A percentile compares a stretch with the other conserved stretches of the same genome.
Conservation (phyloP, 2,329 filamentous ascomycete genomes). For the Metarhizium album region DNA sequence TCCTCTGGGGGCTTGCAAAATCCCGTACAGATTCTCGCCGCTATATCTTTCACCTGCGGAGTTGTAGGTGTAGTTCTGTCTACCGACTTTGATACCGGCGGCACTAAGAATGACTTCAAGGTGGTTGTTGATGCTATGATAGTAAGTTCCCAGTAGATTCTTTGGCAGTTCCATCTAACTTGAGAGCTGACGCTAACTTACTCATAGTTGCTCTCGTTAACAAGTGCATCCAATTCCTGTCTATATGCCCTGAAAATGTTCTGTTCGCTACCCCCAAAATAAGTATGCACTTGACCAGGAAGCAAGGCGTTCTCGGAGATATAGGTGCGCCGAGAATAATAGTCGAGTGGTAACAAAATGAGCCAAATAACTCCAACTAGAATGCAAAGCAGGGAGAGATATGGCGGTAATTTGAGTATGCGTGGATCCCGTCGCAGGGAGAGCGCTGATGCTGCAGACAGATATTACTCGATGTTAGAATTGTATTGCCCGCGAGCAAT, state of each 20-base stretch:
- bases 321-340: slow-evolving; percentile 87
- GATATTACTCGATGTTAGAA: neutral
- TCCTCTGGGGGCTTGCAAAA: slow-evolving; percentile 84
- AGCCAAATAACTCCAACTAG: slow-evolving; percentile 82
- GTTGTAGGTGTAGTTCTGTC: slow-evolving; percentile 78
- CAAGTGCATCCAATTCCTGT: slow-evolving; percentile 63
- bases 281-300: slow-evolving; percentile 93
- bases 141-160: neutral
- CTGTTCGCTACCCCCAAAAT: slow-evolving; percentile 93
- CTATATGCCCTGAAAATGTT: slow-evolving; percentile 86
- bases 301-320: slow-evolving; percentile 96
- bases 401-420: slow-evolving; percentile 73
- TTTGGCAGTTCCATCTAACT: neutral
- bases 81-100: slow-evolving; percentile 75
- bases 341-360: slow-evolving; percentile 75
- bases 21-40: slow-evolving; percentile 87
- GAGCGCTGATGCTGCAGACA: slow-evolving; percentile 43
- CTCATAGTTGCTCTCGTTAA: slow-evolving; percentile 41
- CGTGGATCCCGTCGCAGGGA: slow-evolving; percentile 70
- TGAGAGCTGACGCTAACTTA: slow-evolving; percentile 20
- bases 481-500: no score
- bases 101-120: slow-evolving; percentile 66
- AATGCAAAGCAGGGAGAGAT: slow-evolving; percentile 77
- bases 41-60: slow-evolving; percentile 62
- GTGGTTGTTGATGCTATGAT: slow-evolving; percentile 50